Evolutionary conservation across 306 rosid species (phyloP).

Genomic region (Trifolium pratense): DNA sequence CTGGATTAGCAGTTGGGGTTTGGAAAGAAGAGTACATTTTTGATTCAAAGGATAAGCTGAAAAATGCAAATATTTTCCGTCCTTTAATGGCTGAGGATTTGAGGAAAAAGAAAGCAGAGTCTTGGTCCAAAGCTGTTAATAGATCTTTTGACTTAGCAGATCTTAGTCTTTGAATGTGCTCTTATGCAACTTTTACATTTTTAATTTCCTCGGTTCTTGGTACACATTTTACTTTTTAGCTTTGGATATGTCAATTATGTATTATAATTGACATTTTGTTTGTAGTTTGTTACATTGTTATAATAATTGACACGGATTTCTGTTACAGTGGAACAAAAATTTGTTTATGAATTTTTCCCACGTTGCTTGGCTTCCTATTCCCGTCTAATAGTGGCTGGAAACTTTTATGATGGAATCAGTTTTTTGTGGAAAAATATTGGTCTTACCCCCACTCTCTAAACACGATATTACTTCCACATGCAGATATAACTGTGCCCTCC

Average conservation of each 20-base stretch:
- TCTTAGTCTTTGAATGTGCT: conserved; percentile 62
- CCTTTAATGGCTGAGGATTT: conserved; percentile 53
- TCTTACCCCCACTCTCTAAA: too few relatives aligned
- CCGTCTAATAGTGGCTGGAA: too few relatives aligned
- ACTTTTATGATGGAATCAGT: too few relatives aligned
- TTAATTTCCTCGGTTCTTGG: background rate
- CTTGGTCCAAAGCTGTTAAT: conserved; percentile 86
- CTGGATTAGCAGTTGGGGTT: conserved; percentile 85
- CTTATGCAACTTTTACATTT: background rate
- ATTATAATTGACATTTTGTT: background rate
- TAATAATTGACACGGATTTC: too few relatives aligned
- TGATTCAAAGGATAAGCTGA: conserved; percentile 48
- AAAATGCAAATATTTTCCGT: conserved; percentile 50
- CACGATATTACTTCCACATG: too few relatives aligned
- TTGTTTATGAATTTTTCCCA: too few relatives aligned
- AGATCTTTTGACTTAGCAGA: conserved; percentile 87
- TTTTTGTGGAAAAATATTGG: too few relatives aligned
- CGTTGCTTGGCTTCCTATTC: too few relatives aligned
- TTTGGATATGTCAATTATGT: background rate
- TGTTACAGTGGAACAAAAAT: too few relatives aligned
- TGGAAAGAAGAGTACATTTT: conserved; percentile 75
- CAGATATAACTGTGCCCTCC: too few relatives aligned
- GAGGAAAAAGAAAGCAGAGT: conserved; percentile 75
- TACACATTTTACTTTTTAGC: background rate
- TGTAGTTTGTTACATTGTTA: background rate